Base-by-base conservation (phyloP, 2,329 filamentous ascomycete species). In the Graphilbum fragrans region DNA sequence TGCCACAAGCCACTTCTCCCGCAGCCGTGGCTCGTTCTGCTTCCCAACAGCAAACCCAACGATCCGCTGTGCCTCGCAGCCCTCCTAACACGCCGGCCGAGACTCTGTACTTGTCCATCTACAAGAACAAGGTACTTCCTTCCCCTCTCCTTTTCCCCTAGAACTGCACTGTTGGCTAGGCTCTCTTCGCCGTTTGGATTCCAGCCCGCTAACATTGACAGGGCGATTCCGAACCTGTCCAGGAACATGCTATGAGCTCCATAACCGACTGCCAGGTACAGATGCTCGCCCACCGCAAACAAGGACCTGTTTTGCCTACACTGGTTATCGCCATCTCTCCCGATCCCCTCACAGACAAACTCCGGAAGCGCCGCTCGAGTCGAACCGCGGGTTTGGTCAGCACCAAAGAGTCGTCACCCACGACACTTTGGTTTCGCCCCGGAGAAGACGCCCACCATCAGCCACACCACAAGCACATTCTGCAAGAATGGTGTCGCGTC, bases 341-440 rank as follows among this genome's bases (percentile, higher is more conserved):
- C 18, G 69, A 72, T 48, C 62, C 67, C 1, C 50, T 58, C 9
- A 64, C 67, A 31, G 75, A 80, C 48, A 79, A 75, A 54, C 62
- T 77, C 47, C 70, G 74, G 42, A 81, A 80, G 51, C 70, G 77
- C 38, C 67, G 77, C 45, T 81, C 77, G 37, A 81, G 77, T 49
- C 67, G 77, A 45, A 73, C 77, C 4, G 69, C 72, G 4, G 72
- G 72, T 3, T 60, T 81, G 19, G 69, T 68, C 10, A 56, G 62
- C 7, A 66, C 59, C 43, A 76, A 70, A 52, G 70, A 76, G 16
- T 58, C 65, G 2, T 56, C 60, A 9, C 59, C 66, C 3, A 65
- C 61, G 9, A 68, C 66, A 0, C 55, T 82, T 3, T 70, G 70
- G 59, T 80, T 82, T 47, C 72, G 77, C 25, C 60, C 66, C 0